Conservation (phyloP, 257 asterid genomes). For the Sherardia arvensis region DNA sequence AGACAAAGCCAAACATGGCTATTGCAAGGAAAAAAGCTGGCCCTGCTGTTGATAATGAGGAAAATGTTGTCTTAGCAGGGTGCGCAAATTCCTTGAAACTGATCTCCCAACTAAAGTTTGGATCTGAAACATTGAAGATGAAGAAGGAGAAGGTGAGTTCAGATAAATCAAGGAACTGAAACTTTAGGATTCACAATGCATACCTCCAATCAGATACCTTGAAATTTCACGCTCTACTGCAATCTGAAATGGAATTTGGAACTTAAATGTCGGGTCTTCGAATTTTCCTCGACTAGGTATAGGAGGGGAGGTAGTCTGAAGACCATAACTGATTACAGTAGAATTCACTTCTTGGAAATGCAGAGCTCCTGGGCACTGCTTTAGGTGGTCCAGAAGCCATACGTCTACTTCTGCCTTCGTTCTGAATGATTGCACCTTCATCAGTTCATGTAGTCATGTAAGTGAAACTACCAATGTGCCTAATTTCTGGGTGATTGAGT, state of each 20-base stretch:
- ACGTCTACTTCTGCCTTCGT: slow-evolving; percentile 62
- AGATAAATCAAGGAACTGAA: background rate
- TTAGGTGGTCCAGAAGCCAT: slow-evolving; percentile 70
- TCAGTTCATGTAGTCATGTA: background rate
- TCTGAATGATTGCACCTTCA: slow-evolving; percentile 59
- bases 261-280: slow-evolving; percentile 77
- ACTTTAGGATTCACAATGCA: background rate
- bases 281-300: slow-evolving; percentile 46
- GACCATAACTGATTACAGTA: slow-evolving; percentile 69
- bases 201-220: slow-evolving; percentile 74
- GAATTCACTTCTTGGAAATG: slow-evolving; percentile 72
- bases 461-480: background rate
- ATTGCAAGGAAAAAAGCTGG: slow-evolving; percentile 83
- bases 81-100: slow-evolving; percentile 78
- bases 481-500: background rate
- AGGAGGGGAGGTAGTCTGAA: slow-evolving; percentile 89
- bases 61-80: slow-evolving; percentile 52
- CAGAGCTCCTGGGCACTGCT: slow-evolving; percentile 80
- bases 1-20: slow-evolving; percentile 89
- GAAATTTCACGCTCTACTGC: slow-evolving; percentile 93
- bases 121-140: slow-evolving; percentile 38
- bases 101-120: slow-evolving; percentile 68
- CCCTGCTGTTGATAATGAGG: slow-evolving; percentile 64
- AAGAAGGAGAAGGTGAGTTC: slow-evolving; percentile 3
- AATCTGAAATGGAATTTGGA: slow-evolving; percentile 90